Conservation (phyloP, 768 basidiomycete genomes). For the Gautieria morchelliformis region DNA sequence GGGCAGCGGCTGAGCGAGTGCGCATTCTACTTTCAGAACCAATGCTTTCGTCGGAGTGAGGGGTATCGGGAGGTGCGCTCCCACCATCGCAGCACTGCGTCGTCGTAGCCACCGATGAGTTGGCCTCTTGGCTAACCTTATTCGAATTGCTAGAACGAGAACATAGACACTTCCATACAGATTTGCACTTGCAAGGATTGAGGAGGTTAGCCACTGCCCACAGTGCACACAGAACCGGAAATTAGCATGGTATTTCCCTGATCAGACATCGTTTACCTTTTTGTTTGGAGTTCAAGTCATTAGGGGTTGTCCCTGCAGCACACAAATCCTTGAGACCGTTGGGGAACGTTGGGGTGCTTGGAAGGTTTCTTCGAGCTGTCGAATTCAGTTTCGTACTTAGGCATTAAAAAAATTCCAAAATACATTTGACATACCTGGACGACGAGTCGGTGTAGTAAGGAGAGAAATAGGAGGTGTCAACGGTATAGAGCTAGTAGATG, state of each 20-base stretch:
- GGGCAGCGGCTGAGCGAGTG: neutral
- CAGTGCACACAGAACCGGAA: neutral
- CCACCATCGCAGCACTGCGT: neutral
- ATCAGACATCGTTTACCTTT: neutral
- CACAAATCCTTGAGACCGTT: slow-evolving; percentile 58
- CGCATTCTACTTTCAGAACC: neutral
- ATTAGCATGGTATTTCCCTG: neutral
- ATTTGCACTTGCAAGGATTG: slow-evolving; percentile 56
- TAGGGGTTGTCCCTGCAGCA: neutral
- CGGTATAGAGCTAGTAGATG: neutral
- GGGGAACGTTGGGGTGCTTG: slow-evolving; percentile 60
- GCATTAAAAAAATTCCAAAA: neutral
- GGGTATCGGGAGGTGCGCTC: neutral
- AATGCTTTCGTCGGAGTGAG: neutral
- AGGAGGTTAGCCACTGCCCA: slow-evolving; percentile 46
- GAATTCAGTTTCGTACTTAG: neutral
- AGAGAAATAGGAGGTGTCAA: neutral
- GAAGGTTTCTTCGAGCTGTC: slow-evolving; percentile 57
- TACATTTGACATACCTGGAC: neutral
- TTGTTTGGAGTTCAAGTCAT: neutral
- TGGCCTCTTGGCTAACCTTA: neutral
- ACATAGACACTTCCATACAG: slow-evolving; percentile 48
- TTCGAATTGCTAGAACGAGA: neutral
- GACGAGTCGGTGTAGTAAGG: neutral
- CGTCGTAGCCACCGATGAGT: neutral